These are phyloP conservation scores for Xeromyces bisporus DNA, from an alignment of 495 filamentous ascomycete genomes.

Conservation along the genomic window DNA sequence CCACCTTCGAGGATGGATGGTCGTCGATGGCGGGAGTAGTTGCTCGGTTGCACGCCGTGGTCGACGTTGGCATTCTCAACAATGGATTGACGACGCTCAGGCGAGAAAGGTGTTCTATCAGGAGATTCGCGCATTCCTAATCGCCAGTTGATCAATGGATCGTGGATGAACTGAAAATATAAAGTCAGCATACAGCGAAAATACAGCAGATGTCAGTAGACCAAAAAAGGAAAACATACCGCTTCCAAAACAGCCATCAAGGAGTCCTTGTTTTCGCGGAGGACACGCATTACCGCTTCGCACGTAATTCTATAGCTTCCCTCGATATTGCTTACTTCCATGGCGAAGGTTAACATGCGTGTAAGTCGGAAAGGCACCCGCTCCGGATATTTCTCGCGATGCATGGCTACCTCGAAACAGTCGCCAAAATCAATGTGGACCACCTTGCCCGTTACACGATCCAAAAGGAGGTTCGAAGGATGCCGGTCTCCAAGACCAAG, in stretches of 20 bases:
- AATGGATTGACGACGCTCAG: conserved; percentile 63
- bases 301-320: conserved; percentile 94
- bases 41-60: conserved; percentile 28
- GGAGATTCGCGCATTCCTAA: conserved; percentile 75
- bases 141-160: conserved; percentile 93
- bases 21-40: conserved; percentile 29
- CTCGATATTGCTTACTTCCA: conserved; percentile 99
- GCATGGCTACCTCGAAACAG: conserved; percentile 99
- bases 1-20: conserved; percentile 35
- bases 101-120: conserved; percentile 58
- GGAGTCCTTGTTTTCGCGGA: conserved; percentile 92
- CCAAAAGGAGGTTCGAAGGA: conserved; percentile 92
- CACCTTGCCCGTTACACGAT: conserved; percentile 85
- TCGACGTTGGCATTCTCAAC: conserved; percentile 44
- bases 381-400: conserved; percentile 97
- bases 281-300: conserved; percentile 94
- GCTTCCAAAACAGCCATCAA: conserved; percentile 97
- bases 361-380: conserved; percentile 94
- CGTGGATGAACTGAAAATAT: conserved; percentile 70
- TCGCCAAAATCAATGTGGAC: conserved; percentile 98
- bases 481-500: conserved; percentile 92
- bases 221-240: conserved; percentile 37
- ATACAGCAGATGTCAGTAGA: conserved; percentile 1
- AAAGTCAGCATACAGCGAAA: conserved; percentile 8
- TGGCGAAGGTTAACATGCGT: conserved; percentile 95